A percentile compares a stretch with the other conserved stretches of the same genome.
Evolutionary conservation across 2,329 filamentous ascomycete genomes (phyloP).

Genomic region (Neoarthrinium moseri): DNA sequence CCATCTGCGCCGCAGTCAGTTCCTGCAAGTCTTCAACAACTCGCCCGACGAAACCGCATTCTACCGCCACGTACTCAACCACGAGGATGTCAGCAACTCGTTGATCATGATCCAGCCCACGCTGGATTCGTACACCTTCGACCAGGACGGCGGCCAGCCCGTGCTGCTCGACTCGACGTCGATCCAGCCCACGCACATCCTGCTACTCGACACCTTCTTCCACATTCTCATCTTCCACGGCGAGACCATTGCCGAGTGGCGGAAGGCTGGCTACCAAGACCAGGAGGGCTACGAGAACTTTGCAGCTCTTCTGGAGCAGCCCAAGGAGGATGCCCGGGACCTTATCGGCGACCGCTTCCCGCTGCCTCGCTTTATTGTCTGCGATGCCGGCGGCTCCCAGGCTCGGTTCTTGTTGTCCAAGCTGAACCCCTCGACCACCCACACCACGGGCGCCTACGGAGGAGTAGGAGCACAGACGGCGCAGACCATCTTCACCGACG

Average conservation of each 20-base stretch:
- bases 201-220: constrained; percentile 97
- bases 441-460: constrained; percentile 89
- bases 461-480: constrained; percentile 81
- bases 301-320: constrained; percentile 79
- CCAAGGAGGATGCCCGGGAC: constrained; percentile 95
- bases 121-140: constrained; percentile 94
- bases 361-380: constrained; percentile 97
- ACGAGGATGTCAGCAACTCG: constrained; percentile 95
- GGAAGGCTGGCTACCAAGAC: constrained; percentile 95
- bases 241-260: constrained; percentile 96
- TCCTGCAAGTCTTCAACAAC: constrained; percentile 99
- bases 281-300: constrained; percentile 99
- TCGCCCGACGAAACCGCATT: constrained; percentile 99
- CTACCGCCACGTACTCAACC: constrained; percentile 93
- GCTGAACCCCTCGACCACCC: constrained; percentile 95
- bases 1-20: constrained; percentile 93
- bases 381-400: constrained; percentile 96
- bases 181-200: constrained; percentile 89
- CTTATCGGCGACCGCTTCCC: constrained; percentile 97
- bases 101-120: constrained; percentile 99
- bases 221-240: constrained; percentile 99
- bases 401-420: constrained; percentile 96
- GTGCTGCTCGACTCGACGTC: constrained; percentile 96
- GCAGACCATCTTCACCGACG: constrained; percentile 98
- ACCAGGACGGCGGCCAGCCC: constrained; percentile 87